phyloP scores from a whole-genome alignment of 306 rosid genomes.

The Gillenia trifoliata region DNA sequence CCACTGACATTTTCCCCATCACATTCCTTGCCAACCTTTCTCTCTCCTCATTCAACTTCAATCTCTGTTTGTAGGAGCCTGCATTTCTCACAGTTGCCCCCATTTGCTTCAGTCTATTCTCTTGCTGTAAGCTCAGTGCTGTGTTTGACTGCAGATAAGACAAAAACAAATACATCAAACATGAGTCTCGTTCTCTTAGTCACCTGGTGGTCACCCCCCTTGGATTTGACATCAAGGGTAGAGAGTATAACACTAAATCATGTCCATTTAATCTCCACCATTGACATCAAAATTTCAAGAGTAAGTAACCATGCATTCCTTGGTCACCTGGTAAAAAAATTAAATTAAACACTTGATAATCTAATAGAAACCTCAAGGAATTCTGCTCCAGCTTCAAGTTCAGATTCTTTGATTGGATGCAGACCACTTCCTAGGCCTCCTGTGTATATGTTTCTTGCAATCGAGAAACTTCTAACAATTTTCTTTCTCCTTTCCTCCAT shows the following conservation, averaged over 20 bases:
- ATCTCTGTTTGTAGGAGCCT: constrained; percentile 55
- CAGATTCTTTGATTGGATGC: constrained; percentile 47
- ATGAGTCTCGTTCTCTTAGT: too few species aligned
- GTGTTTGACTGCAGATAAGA: constrained; percentile 64
- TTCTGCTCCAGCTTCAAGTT: constrained; percentile 74
- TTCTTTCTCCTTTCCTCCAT: constrained; percentile 64
- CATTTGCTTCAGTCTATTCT: constrained; percentile 82
- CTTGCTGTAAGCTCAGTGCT: constrained; percentile 76
- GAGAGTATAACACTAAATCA: too few species aligned
- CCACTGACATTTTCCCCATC: constrained; percentile 73
- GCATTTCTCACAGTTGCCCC: constrained; percentile 95
- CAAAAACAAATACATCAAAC: background rate
- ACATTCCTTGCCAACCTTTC: constrained; percentile 60
- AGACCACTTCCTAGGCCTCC: constrained; percentile 27
- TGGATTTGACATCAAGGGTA: too few species aligned
- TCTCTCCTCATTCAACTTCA: constrained; percentile 62
- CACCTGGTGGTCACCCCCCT: too few species aligned
- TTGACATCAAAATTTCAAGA: too few species aligned
- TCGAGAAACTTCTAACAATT: constrained; percentile 67
- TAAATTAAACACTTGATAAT: background rate
- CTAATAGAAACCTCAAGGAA: constrained; percentile 61
- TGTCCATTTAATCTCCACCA: too few species aligned
- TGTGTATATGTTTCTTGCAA: constrained; percentile 61
- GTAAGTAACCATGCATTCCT: too few species aligned
- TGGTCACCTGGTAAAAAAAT: background rate